Percentiles rank a stretch among this genome's conserved stretches.
These are phyloP conservation scores for Syzygium grande DNA, from an alignment of 345 rosid genomes.

Conservation along the genomic window DNA sequence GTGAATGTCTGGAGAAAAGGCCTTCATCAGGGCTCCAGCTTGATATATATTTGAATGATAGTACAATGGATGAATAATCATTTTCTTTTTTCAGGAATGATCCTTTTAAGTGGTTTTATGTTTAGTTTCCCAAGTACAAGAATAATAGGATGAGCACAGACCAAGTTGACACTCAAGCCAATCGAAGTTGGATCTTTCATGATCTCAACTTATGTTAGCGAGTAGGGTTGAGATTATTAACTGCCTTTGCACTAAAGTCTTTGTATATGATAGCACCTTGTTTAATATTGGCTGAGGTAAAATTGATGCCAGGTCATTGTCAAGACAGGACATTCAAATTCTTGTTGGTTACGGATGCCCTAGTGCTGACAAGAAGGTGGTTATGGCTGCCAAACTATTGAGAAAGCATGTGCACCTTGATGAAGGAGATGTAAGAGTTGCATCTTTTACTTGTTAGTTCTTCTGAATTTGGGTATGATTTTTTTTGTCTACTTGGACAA, in stretches of 20 bases:
- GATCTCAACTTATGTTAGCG: neutral
- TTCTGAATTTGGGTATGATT: neutral
- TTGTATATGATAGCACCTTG: neutral
- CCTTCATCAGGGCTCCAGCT: neutral
- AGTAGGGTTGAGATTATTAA: neutral
- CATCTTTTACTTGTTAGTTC: neutral
- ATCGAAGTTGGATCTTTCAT: neutral
- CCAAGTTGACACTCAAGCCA: neutral
- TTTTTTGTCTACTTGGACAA: neutral
- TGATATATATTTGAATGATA: neutral
- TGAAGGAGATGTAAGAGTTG: conserved; percentile 92
- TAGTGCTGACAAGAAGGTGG: conserved; percentile 74
- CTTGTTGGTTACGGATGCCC: conserved; percentile 97
- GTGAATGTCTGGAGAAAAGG: neutral
- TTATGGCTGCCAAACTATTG: conserved; percentile 73
- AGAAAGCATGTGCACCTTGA: conserved; percentile 92
- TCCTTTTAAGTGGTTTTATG: neutral
- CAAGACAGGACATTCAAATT: conserved; percentile 73
- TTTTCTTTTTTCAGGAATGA: neutral
- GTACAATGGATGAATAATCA: neutral
- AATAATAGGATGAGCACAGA: neutral
- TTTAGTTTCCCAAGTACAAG: neutral
- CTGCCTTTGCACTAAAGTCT: neutral
- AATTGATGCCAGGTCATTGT: conserved; percentile 63
- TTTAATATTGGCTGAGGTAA: conserved; percentile 15